A percentile compares a stretch with the other conserved stretches of the same genome.
Evolutionary conservation across 2,329 filamentous ascomycete species (phyloP).

Genomic region (Epichloe gansuensis): DNA sequence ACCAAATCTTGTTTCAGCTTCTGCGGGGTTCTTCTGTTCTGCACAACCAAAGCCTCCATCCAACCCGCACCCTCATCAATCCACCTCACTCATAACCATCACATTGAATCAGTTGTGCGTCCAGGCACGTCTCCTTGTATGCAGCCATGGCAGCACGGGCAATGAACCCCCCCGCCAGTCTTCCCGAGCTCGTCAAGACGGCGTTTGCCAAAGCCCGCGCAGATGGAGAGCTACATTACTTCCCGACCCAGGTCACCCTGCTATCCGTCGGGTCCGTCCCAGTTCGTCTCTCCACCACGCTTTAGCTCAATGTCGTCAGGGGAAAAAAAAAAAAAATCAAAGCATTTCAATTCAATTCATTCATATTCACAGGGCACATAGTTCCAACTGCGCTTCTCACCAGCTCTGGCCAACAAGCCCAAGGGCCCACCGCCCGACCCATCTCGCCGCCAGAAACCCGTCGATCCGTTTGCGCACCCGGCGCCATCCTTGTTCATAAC

Average conservation of each 20-base stretch:
- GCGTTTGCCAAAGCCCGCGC: slow-evolving; percentile 35
- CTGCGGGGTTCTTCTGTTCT: no score
- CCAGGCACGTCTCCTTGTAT: not conserved
- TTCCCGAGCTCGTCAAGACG: slow-evolving; percentile 37
- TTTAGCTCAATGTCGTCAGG: not conserved
- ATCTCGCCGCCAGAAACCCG: slow-evolving; percentile 23
- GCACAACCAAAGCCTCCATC: no score
- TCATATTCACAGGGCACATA: slow-evolving; percentile 16
- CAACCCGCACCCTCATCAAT: no score
- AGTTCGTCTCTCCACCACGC: slow-evolving; percentile 19
- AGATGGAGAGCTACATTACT: slow-evolving; percentile 39
- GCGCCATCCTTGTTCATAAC: slow-evolving; percentile 38
- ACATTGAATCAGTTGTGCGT: not conserved
- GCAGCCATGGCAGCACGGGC: slow-evolving; percentile 1
- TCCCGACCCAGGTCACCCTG: slow-evolving; percentile 38
- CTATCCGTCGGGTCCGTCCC: slow-evolving; percentile 30
- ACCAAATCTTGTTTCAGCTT: no score
- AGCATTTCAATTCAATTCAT: no score
- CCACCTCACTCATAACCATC: no score
- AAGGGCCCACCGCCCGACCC: slow-evolving; percentile 28
- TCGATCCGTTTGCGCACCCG: slow-evolving; percentile 55
- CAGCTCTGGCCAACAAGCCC: slow-evolving; percentile 55
- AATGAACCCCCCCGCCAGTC: slow-evolving; percentile 24
- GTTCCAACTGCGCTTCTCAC: slow-evolving; percentile 64
- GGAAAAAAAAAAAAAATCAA: not conserved